Conservation (phyloP, 2,329 filamentous ascomycete genomes). For the Xylariomycetidae sp. region DNA sequence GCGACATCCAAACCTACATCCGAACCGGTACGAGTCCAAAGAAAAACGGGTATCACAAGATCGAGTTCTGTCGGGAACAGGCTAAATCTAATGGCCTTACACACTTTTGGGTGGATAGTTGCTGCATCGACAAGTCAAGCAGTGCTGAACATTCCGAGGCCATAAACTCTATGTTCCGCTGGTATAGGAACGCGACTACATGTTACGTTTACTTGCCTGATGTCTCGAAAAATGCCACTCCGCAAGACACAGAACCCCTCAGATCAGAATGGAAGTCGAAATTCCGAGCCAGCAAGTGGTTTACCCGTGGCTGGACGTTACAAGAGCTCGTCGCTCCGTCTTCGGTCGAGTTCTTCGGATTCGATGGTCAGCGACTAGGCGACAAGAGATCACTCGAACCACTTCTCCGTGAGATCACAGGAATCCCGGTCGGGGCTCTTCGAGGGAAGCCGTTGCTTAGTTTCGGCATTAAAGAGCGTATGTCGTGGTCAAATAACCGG, state of each 20-base stretch:
- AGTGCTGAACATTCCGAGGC: constrained; percentile 1
- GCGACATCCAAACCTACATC: not conserved
- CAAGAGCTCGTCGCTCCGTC: not conserved
- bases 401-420: not conserved
- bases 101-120: constrained; percentile 3
- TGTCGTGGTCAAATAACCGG: not conserved
- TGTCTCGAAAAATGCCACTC: not conserved
- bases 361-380: not conserved
- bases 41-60: constrained; percentile 6
- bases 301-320: not conserved
- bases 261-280: not conserved
- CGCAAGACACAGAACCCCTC: not conserved
- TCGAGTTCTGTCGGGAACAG: constrained; percentile 3
- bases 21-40: constrained; percentile 1
- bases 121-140: constrained; percentile 2
- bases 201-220: constrained; percentile 3
- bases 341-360: not conserved
- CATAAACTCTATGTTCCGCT: constrained; percentile 4
- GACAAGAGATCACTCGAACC: not conserved
- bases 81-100: too few species aligned
- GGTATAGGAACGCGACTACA: constrained; percentile 1
- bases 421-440: not conserved
- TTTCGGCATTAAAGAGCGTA: not conserved
- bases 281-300: not conserved
- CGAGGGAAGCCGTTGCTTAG: not conserved